Evolutionary conservation across 495 filamentous ascomycete species (phyloP), one percentile per base, ranked within the genome.

Genomic region (Penicillium cataractarum): DNA sequence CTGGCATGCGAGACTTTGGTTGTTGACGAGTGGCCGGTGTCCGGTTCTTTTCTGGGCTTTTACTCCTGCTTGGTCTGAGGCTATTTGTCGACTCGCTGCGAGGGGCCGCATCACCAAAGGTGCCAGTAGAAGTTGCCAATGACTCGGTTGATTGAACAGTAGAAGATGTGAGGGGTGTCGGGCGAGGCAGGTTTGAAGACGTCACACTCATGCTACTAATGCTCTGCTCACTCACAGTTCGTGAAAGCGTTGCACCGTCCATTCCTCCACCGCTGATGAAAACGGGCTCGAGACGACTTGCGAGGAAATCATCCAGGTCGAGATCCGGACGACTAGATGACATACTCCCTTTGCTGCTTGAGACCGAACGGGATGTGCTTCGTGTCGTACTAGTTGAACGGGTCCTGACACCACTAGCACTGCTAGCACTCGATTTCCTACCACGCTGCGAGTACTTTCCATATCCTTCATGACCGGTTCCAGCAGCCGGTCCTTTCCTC

Each of bases 401-500:
- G 48, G 78, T 78, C 58, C 83, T 73, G 22, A 70, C 73, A 12
- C 74, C 77, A 35, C 72, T 80, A 24, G 69, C 76, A 62, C 77
- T 85, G 62, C 81, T 76, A 57, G 77, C 74, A 48, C 83, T 84
- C 48, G 80, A 53, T 61, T 76, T 82, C 24, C 82, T 74, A 22
- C 78, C 84, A 50, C 76, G 77, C 54, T 77, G 75, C 31, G 74
- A 84, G 81, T 86, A 96, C 70, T 86, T 89, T 8, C 93, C 92
- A 72, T 98, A 98, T 48, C 94, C 95, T 78, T 98, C 95, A 74
- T 98, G 92, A 2, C 95, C 95, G 33, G 96, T 99, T 35, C 95
- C 96, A 31, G 95, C 95, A 6, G 83, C 85, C 19, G 95, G 95
- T 0, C 95, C 96, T 74, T 94, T 96, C 57, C 90, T 86, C 15